phyloP scores from a whole-genome alignment of 345 rosid genomes.

The Citrus sinensis region DNA sequence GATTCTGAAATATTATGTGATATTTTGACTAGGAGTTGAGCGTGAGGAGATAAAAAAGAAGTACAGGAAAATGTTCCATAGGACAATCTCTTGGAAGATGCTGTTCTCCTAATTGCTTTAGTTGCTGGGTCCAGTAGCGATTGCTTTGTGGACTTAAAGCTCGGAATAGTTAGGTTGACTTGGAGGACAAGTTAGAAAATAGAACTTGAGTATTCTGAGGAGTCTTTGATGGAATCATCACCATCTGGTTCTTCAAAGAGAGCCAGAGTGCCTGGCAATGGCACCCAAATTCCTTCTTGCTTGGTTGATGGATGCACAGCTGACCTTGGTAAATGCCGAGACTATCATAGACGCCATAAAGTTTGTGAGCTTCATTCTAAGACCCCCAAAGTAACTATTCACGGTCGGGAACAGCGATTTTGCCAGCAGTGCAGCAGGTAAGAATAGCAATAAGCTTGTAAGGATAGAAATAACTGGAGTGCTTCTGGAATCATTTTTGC shows the following conservation, averaged over 20 bases:
- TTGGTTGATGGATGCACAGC: slow-evolving; percentile 74
- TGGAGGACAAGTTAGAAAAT: slow-evolving; percentile 14
- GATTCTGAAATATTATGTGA: neutral
- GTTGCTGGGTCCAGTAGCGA: slow-evolving; percentile 16
- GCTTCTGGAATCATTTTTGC: neutral
- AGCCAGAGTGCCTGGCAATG: slow-evolving; percentile 36
- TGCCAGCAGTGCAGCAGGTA: slow-evolving; percentile 93
- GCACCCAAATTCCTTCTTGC: slow-evolving; percentile 52
- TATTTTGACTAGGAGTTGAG: slow-evolving; percentile 1
- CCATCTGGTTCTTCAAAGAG: slow-evolving; percentile 46
- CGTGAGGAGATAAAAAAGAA: slow-evolving; percentile 4
- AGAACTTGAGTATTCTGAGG: slow-evolving; percentile 12
- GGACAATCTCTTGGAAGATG: slow-evolving; percentile 6
- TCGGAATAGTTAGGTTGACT: slow-evolving; percentile 22
- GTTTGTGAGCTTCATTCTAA: slow-evolving; percentile 74
- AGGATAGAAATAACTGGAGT: neutral
- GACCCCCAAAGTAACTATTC: slow-evolving; percentile 52
- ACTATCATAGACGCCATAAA: slow-evolving; percentile 74
- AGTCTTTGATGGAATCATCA: slow-evolving; percentile 50
- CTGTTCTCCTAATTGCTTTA: slow-evolving; percentile 9
- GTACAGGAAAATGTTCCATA: slow-evolving; percentile 17
- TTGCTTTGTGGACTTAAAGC: slow-evolving; percentile 27
- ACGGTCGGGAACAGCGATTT: slow-evolving; percentile 60
- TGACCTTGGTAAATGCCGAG: slow-evolving; percentile 65
- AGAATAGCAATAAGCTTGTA: neutral